These are phyloP conservation scores for Pestalotiopsis sp. DNA, from an alignment of 2,329 filamentous ascomycete species.

Conservation along the genomic window DNA sequence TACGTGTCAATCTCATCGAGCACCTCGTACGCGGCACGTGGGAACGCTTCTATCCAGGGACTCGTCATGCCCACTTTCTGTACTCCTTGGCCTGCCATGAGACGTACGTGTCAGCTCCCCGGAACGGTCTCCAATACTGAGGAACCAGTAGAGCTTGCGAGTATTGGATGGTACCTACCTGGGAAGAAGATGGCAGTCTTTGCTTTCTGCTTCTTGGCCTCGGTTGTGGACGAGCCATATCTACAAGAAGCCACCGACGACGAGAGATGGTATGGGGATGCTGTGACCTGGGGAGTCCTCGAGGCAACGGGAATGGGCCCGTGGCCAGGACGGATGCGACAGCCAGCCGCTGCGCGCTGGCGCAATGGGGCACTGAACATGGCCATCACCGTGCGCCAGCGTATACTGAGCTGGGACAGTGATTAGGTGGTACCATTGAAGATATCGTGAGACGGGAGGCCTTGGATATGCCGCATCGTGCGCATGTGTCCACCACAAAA, in stretches of 20 bases:
- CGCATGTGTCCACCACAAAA: not conserved
- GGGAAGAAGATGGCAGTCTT: slow-evolving; percentile 63
- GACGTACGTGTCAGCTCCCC: not conserved
- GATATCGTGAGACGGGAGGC: not conserved
- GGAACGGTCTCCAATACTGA: no score
- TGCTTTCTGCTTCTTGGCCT: slow-evolving; percentile 31
- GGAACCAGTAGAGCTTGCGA: no score
- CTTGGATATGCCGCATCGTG: not conserved
- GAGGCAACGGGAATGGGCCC: not conserved
- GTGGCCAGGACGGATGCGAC: not conserved
- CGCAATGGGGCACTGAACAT: slow-evolving; percentile 23
- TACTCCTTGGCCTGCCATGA: slow-evolving; percentile 72
- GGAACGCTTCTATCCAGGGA: slow-evolving; percentile 86
- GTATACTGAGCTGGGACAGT: slow-evolving; percentile 23
- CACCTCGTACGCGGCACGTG: slow-evolving; percentile 71
- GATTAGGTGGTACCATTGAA: not conserved
- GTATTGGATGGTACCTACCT: slow-evolving; percentile 33
- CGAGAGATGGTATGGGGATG: not conserved
- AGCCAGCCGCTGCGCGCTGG: slow-evolving; percentile 20
- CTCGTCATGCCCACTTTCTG: slow-evolving; percentile 86
- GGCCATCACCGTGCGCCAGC: slow-evolving; percentile 31
- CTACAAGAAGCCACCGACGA: slow-evolving; percentile 14
- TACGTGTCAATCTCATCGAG: slow-evolving; percentile 83
- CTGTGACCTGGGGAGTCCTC: not conserved
- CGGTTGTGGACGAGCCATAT: slow-evolving; percentile 27